These are phyloP conservation scores for Musa acuminata DNA, from an alignment of 176 grass and related monocot genomes.

Conservation along the genomic window DNA sequence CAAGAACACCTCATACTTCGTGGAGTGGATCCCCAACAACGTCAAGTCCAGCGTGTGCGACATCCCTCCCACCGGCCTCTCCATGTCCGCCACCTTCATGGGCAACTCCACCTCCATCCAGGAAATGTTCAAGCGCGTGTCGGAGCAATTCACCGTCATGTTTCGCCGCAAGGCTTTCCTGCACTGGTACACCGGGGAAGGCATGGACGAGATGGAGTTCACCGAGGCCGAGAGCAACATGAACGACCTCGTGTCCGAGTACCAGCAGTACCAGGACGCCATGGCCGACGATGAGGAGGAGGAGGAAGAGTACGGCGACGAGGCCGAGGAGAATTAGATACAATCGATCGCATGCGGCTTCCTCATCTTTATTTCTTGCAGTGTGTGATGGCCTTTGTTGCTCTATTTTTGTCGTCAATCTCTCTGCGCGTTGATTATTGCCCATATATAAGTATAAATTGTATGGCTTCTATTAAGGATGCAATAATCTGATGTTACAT, in stretches of 20 bases:
- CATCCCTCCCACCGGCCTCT: conserved; percentile 9
- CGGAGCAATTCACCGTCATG: conserved; percentile 21
- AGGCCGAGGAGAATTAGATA: background rate
- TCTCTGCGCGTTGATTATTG: too few relatives aligned
- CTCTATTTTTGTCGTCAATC: too few relatives aligned
- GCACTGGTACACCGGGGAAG: conserved; percentile 71
- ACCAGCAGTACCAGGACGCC: conserved; percentile 44
- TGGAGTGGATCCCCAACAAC: conserved; percentile 23
- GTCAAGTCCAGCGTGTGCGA: conserved; percentile 23
- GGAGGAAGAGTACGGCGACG: background rate
- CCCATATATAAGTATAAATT: too few relatives aligned
- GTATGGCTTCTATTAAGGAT: too few relatives aligned
- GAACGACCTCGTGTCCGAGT: conserved; percentile 77
- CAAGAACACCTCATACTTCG: conserved; percentile 21
- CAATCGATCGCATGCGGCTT: too few relatives aligned
- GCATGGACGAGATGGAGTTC: conserved; percentile 91
- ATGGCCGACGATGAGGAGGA: conserved; percentile 1
- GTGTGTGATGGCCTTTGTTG: too few relatives aligned
- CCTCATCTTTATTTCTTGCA: too few relatives aligned
- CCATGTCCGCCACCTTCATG: conserved; percentile 23
- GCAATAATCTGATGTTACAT: too few relatives aligned
- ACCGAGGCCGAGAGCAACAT: conserved; percentile 76
- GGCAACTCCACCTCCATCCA: conserved; percentile 22
- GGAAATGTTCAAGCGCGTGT: conserved; percentile 21
- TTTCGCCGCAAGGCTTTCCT: conserved; percentile 56